phyloP scores from a whole-genome alignment of 1,284 basidiomycete genomes.

The Puccinia hordei region DNA sequence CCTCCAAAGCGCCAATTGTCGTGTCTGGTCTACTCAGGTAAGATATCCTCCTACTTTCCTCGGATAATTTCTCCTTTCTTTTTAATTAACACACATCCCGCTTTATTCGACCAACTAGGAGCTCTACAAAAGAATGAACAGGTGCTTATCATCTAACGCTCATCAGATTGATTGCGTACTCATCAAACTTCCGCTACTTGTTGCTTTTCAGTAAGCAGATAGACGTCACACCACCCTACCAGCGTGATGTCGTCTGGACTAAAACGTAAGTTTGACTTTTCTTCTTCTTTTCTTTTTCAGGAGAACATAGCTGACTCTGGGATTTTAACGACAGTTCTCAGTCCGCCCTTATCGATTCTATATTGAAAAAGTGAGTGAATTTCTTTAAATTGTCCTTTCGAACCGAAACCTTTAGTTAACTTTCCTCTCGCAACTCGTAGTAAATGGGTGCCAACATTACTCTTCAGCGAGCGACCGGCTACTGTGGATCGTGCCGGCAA shows the following conservation, averaged over 20 bases:
- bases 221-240: slow-evolving; percentile 48
- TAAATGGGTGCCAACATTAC: slow-evolving; percentile 51
- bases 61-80: not conserved
- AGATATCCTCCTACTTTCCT: not conserved
- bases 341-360: slow-evolving; percentile 47
- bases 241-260: slow-evolving; percentile 49
- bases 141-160: not conserved
- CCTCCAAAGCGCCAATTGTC: slow-evolving; percentile 43
- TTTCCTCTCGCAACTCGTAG: not conserved
- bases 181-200: not conserved
- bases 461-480: slow-evolving; percentile 39
- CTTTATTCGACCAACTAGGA: slow-evolving; percentile 16
- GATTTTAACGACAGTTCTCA: slow-evolving; percentile 23
- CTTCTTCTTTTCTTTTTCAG: not conserved
- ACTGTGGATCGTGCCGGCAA: not conserved
- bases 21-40: slow-evolving; percentile 46
- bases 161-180: not conserved
- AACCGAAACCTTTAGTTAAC: not conserved
- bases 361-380: slow-evolving; percentile 45
- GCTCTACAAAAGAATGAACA: slow-evolving; percentile 41
- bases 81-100: not conserved
- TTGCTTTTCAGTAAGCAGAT: not conserved
- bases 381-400: not conserved
- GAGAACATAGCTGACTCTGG: not conserved
- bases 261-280: slow-evolving; percentile 21